Conservation (phyloP, 148 eudicot genomes). For the Chenopodium berlandieri region DNA sequence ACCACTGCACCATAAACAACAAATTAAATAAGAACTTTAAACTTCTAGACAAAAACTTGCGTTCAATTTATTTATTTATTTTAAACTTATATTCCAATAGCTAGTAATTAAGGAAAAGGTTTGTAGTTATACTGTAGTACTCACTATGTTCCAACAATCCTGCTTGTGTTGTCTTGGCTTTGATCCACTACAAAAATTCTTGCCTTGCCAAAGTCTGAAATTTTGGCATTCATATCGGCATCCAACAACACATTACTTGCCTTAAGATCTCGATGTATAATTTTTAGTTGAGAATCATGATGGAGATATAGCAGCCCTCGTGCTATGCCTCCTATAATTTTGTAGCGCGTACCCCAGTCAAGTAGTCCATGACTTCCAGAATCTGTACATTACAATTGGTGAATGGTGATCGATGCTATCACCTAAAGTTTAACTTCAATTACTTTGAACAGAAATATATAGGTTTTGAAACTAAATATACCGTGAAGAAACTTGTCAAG, state of each 20-base stretch:
- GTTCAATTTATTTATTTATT: no score
- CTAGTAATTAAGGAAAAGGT: not conserved
- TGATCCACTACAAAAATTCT: slow-evolving; percentile 33
- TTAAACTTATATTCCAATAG: no score
- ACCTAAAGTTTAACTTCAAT: no score
- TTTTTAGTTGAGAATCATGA: slow-evolving; percentile 38
- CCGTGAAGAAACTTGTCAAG: slow-evolving; percentile 32
- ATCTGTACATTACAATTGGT: slow-evolving; percentile 12
- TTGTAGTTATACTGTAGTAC: not conserved
- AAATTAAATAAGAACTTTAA: no score
- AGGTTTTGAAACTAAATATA: not conserved
- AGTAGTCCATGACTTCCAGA: slow-evolving; percentile 2
- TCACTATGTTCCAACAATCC: slow-evolving; percentile 41
- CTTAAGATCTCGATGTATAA: slow-evolving; percentile 41
- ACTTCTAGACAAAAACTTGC: no score
- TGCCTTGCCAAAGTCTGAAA: slow-evolving; percentile 42
- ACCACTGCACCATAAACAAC: slow-evolving; percentile 26
- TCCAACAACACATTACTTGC: slow-evolving; percentile 39
- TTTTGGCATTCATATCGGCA: slow-evolving; percentile 35
- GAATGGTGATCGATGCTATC: no score
- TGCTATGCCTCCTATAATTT: slow-evolving; percentile 26
- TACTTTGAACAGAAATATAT: no score
- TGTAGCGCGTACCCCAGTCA: slow-evolving; percentile 24
- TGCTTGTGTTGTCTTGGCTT: slow-evolving; percentile 33
- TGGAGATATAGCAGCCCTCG: slow-evolving; percentile 35